A percentile compares a stretch with the other conserved stretches of the same genome.
Evolutionary conservation across 2,329 filamentous ascomycete genomes (phyloP).

Genomic region (Paecilomyces variotii): DNA sequence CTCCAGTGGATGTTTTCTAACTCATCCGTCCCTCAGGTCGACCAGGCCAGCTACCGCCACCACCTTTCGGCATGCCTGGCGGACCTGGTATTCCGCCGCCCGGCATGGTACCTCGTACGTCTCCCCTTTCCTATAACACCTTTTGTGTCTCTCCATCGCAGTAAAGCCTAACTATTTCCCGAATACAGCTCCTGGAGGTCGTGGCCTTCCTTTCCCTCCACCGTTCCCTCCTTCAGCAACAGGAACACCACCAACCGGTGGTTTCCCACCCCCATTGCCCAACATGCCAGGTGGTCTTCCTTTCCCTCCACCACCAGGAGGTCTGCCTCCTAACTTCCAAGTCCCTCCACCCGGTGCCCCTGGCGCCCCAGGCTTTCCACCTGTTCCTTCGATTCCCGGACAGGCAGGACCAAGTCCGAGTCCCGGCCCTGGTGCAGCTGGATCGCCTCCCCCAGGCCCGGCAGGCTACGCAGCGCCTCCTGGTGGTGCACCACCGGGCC

Average conservation of each 20-base stretch:
- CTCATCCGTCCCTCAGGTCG: conserved; percentile 15
- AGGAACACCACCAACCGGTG: conserved; percentile 26
- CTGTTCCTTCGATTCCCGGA: conserved; percentile 17
- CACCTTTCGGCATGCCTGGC: conserved; percentile 50
- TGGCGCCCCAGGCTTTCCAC: conserved; percentile 17
- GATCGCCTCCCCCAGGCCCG: conserved; percentile 18
- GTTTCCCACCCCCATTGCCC: conserved; percentile 29
- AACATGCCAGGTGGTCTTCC: conserved; percentile 34
- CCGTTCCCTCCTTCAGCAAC: conserved; percentile 25
- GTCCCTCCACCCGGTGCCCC: conserved; percentile 30
- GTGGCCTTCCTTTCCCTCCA: conserved; percentile 48
- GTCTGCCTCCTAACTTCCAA: conserved; percentile 21
- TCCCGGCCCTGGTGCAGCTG: conserved; percentile 14
- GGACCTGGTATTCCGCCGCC: conserved; percentile 30
- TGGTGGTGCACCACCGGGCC: conserved; percentile 12
- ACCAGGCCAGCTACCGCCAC: conserved; percentile 43
- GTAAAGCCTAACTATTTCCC: conserved; percentile 5
- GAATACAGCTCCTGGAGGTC: conserved; percentile 45
- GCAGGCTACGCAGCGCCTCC: conserved; percentile 22
- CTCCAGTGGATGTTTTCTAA: conserved; percentile 1
- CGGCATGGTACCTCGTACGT: conserved; percentile 49
- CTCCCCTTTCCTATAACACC: not conserved
- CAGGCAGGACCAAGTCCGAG: conserved; percentile 20
- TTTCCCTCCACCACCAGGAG: conserved; percentile 38
- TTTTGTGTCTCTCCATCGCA: not conserved